Conservation (phyloP, 2,329 filamentous ascomycete genomes). For the Hortaea werneckii region DNA sequence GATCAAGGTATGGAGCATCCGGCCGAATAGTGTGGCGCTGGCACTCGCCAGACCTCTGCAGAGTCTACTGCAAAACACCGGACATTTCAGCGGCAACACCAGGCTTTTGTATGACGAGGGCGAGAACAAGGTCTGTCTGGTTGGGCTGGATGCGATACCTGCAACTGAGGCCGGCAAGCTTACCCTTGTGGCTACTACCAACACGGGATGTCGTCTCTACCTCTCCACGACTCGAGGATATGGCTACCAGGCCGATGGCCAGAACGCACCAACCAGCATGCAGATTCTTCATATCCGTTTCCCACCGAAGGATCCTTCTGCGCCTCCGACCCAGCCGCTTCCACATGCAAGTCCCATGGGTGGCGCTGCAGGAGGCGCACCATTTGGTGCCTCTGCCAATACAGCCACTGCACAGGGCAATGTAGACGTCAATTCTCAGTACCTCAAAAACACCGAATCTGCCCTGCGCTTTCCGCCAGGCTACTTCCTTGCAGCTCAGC, state of each 20-base stretch:
- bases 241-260: constrained; percentile 46
- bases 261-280: constrained; percentile 80
- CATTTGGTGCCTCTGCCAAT: constrained; percentile 8
- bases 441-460: constrained; percentile 27
- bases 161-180: constrained; percentile 69
- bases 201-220: constrained; percentile 83
- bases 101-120: constrained; percentile 52
- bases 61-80: constrained; percentile 58
- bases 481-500: constrained; percentile 73
- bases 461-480: constrained; percentile 63
- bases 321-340: constrained; percentile 8
- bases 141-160: constrained; percentile 77
- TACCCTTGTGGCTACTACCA: constrained; percentile 81
- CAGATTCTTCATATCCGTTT: constrained; percentile 96
- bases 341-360: constrained; percentile 3
- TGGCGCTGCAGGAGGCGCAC: constrained; percentile 6
- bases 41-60: constrained; percentile 45
- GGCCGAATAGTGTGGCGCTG: constrained; percentile 42
- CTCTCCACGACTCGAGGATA: constrained; percentile 80
- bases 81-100: constrained; percentile 67
- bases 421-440: constrained; percentile 25
- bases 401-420: constrained; percentile 6
- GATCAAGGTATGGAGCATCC: constrained; percentile 85
- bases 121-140: constrained; percentile 56
- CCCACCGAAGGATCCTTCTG: constrained; percentile 48